These are phyloP conservation scores for Aureobasidium pullulans DNA, from an alignment of 2,329 filamentous ascomycete species.

Conservation along the genomic window DNA sequence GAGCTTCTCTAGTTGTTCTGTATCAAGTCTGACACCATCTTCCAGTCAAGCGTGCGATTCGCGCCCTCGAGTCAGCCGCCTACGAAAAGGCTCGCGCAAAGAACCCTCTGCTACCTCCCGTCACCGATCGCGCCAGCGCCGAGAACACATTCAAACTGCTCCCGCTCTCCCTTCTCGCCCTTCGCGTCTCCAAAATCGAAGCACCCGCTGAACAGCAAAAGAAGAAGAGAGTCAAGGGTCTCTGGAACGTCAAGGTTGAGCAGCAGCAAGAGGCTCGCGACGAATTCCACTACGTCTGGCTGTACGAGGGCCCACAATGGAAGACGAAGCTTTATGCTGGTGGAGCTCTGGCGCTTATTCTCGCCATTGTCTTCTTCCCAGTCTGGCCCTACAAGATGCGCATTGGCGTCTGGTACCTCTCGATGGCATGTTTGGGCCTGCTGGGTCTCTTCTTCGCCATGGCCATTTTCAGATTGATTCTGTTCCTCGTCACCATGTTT, in stretches of 20 bases:
- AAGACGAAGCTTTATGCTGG: slow-evolving; percentile 88
- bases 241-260: slow-evolving; percentile 93
- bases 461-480: slow-evolving; percentile 91
- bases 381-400: slow-evolving; percentile 89
- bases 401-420: slow-evolving; percentile 93
- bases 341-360: slow-evolving; percentile 74
- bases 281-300: slow-evolving; percentile 91
- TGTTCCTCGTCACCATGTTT: slow-evolving; percentile 92
- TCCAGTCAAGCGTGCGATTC: slow-evolving; percentile 91
- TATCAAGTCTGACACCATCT: background rate
- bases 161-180: slow-evolving; percentile 85
- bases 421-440: slow-evolving; percentile 84
- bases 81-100: slow-evolving; percentile 86
- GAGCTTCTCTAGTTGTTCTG: too few relatives aligned
- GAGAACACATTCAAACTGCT: slow-evolving; percentile 94
- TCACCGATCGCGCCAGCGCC: slow-evolving; percentile 79
- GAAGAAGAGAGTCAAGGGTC: slow-evolving; percentile 85
- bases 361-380: slow-evolving; percentile 87
- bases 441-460: slow-evolving; percentile 93
- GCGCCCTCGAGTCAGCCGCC: slow-evolving; percentile 77
- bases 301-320: slow-evolving; percentile 90
- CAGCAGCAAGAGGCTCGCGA: slow-evolving; percentile 86
- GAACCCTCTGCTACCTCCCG: slow-evolving; percentile 79
- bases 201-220: slow-evolving; percentile 63
- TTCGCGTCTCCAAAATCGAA: slow-evolving; percentile 79